phyloP scores from a whole-genome alignment of 805 yeast genomes.

The Kurtzmaniella fragi region DNA sequence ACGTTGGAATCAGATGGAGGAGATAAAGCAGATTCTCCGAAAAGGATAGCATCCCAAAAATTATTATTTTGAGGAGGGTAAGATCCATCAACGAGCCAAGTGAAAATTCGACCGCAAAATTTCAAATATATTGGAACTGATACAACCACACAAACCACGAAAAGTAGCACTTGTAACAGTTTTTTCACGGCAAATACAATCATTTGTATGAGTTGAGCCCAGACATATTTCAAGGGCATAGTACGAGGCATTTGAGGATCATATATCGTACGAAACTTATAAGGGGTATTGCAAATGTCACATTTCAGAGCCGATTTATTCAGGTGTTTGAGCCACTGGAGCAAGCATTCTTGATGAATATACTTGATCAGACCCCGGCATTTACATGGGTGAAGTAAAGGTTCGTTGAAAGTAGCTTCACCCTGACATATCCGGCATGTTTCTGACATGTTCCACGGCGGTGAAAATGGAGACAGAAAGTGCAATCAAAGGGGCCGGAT shows the following conservation, averaged over 20 bases:
- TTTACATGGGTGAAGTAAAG: constrained; percentile 85
- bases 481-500: no score
- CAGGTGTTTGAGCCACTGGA: constrained; percentile 80
- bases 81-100: constrained; percentile 52
- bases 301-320: constrained; percentile 58
- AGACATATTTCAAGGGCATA: constrained; percentile 51
- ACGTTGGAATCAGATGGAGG: not conserved
- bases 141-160: constrained; percentile 37
- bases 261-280: constrained; percentile 62
- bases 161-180: constrained; percentile 23
- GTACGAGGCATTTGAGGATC: constrained; percentile 57
- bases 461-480: no score
- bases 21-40: constrained; percentile 20
- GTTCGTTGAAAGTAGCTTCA: constrained; percentile 74
- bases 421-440: constrained; percentile 93
- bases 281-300: constrained; percentile 82
- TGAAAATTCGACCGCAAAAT: constrained; percentile 46
- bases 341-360: constrained; percentile 87
- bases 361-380: constrained; percentile 92
- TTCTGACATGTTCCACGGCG: constrained; percentile 19
- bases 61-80: constrained; percentile 35
- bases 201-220: constrained; percentile 29
- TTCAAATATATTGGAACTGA: constrained; percentile 60
- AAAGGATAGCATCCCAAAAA: constrained; percentile 28
- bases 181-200: constrained; percentile 11